These are phyloP conservation scores for Ascochyta clinopodiicola DNA, from an alignment of 2,329 filamentous ascomycete genomes.

Conservation along the genomic window DNA sequence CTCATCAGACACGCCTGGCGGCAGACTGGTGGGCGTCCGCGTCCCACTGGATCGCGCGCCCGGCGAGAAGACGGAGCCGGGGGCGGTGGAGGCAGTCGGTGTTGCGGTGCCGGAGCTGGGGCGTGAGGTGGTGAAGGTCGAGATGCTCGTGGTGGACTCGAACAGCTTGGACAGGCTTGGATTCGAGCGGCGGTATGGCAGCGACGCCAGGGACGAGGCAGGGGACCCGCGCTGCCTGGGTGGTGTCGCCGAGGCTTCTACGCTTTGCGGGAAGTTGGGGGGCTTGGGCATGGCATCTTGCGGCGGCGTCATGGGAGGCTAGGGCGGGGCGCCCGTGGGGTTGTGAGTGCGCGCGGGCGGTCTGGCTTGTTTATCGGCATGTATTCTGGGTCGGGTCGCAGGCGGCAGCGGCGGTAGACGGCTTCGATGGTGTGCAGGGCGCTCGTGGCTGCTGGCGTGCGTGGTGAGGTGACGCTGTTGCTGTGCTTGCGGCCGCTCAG, in stretches of 20 bases:
- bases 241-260: slow-evolving; percentile 64
- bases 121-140: slow-evolving; percentile 38
- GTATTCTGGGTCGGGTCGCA: slow-evolving; percentile 28
- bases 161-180: slow-evolving; percentile 61
- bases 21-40: slow-evolving; percentile 47
- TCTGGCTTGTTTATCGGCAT: slow-evolving; percentile 39
- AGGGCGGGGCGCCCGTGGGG: slow-evolving; percentile 46
- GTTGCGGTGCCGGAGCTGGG: slow-evolving; percentile 54
- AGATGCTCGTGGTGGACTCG: slow-evolving; percentile 57
- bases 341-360: slow-evolving; percentile 35
- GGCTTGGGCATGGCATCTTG: slow-evolving; percentile 48
- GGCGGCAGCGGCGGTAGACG: slow-evolving; percentile 7
- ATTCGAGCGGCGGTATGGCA: slow-evolving; percentile 62
- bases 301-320: slow-evolving; percentile 50
- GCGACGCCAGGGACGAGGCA: slow-evolving; percentile 65
- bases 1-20: slow-evolving; percentile 59
- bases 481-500: slow-evolving; percentile 41
- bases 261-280: slow-evolving; percentile 52
- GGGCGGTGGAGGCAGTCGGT: slow-evolving; percentile 44
- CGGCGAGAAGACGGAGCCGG: slow-evolving; percentile 55
- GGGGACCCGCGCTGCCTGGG: slow-evolving; percentile 66
- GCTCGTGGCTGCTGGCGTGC: slow-evolving; percentile 17
- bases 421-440: slow-evolving; percentile 10
- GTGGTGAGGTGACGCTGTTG: slow-evolving; percentile 31
- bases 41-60: slow-evolving; percentile 45